Evolutionary conservation across 2,329 filamentous ascomycete genomes (phyloP), one percentile per base, ranked within the genome.

Genomic region (Stachybotrys chartarum): DNA sequence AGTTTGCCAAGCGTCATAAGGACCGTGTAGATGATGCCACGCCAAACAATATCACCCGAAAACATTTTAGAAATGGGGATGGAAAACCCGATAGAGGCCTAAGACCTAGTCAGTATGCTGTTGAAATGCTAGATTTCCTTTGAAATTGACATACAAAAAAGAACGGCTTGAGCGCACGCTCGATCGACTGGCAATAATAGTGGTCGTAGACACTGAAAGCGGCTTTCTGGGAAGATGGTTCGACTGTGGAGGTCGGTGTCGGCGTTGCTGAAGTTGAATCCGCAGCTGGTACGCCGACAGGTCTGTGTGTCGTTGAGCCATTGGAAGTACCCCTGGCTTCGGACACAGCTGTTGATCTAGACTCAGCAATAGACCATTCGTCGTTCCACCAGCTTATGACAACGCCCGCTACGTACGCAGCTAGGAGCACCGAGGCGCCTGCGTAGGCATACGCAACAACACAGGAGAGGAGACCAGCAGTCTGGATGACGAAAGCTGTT

Each of bases 11-110:
- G 52, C 1, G 77, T 65, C 89, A 94, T 94, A 4, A 94, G 70
- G 0, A 86, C 59, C 0, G 86, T 77, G 62, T 92, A 94, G 1
- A 91, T 77, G 0, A 91, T 58, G 0, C 89, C 89, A 11, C 83
- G 81, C 89, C 88, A 94, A 1, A 91, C 70, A 0, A 88, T 76
- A 0, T 71, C 63, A 0, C 81, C 81, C 0, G 68, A 66, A 61
- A 91, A 93, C 76, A 94, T 84, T 6, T 81, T 71, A 0, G 79
- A 82, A 32, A 93, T 86, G 0, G 89, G 89, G 1, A 94, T 88
- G 0, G 88, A 86, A 65, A 93, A 92, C 0, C 89, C 89, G 42
- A 93, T 87, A 0, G 80, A 83, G 1, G 80, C 76, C 76, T 78
- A 17, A 0, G 2, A 1, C 7, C 48, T 2, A 42, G n/a, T 24